Evolutionary conservation across 495 filamentous ascomycete genomes (phyloP).

Genomic region (Penicillium pancosmium): DNA sequence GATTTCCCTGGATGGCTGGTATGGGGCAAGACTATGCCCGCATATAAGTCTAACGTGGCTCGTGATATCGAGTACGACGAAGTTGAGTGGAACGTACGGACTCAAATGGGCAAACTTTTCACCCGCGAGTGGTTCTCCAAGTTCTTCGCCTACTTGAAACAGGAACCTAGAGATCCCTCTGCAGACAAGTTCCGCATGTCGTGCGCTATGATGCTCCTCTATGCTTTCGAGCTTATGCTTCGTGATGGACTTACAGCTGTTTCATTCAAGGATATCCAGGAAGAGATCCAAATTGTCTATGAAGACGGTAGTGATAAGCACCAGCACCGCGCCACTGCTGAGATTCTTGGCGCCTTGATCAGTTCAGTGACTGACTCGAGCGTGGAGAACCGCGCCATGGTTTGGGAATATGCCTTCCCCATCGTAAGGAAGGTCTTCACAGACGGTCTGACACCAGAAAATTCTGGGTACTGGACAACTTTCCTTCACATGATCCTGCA

Average conservation of each 20-base stretch:
- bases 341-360: constrained; percentile 87
- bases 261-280: constrained; percentile 85
- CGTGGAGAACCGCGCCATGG: constrained; percentile 64
- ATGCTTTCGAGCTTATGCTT: constrained; percentile 85
- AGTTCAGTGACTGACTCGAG: constrained; percentile 72
- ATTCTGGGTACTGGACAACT: constrained; percentile 89
- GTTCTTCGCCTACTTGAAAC: constrained; percentile 92
- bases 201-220: constrained; percentile 80
- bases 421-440: constrained; percentile 83
- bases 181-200: constrained; percentile 89
- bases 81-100: constrained; percentile 72
- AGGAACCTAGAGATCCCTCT: constrained; percentile 84
- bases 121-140: constrained; percentile 83
- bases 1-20: constrained; percentile 98
- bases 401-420: constrained; percentile 91
- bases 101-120: constrained; percentile 78
- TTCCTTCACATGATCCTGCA: constrained; percentile 86
- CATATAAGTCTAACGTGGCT: constrained; percentile 67
- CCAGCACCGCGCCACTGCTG: constrained; percentile 92
- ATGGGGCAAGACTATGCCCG: constrained; percentile 84
- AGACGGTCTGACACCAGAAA: constrained; percentile 92
- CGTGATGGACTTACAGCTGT: constrained; percentile 68
- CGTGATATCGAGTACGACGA: constrained; percentile 81
- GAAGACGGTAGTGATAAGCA: constrained; percentile 97
- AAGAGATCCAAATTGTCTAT: constrained; percentile 71